Base-by-base conservation (phyloP, 2,329 filamentous ascomycete genomes). In the Akanthomyces muscarius region DNA sequence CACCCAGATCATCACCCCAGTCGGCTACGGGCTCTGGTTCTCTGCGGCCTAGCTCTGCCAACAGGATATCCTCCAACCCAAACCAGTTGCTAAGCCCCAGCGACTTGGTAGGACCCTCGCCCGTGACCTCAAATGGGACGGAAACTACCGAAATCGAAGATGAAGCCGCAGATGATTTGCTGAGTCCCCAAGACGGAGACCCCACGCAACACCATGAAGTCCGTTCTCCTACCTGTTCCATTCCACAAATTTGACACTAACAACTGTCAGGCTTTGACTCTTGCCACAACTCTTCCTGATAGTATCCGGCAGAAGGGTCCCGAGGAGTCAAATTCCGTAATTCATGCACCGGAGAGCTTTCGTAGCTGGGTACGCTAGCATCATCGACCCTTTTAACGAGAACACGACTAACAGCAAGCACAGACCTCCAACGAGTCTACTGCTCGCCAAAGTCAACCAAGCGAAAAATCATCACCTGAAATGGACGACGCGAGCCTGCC, bases 311-410 rank as follows among this genome's bases (percentile, higher is more conserved):
- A 82, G 58, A 77, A 78, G 60, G 83, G 83, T 28, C 87, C 87
- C 65, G 91, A 96, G 67, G 91, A 93, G 68, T 89, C 92, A 28
- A 84, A 91, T 60, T 97, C 93, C 1, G 93, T 96, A 61, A 97
- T 97, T 68, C 93, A 97, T 80, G 91, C 91, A 18, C 92, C 93
- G 0, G 83, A 91, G 67, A 91, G 89, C 65, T 97, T 95, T 75
- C 84, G 86, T 62, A 85, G 85, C 68, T 96, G 95, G 84, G 91
- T 95, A 74, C 72, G 84, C 53, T 73, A 47, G 45, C 48, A 38
- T 13, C 44, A 30, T 5, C 54, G n/a, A 44, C 25, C 25, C 21
- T 21, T 36, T 28, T 51, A 25, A 4, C 14, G 23, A 42, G 33
- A 28, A 63, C 61, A 28, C 3, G 2, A 16, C 38, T 56, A 45